phyloP scores from a whole-genome alignment of 306 rosid genomes.

The Fragaria ananassa region DNA sequence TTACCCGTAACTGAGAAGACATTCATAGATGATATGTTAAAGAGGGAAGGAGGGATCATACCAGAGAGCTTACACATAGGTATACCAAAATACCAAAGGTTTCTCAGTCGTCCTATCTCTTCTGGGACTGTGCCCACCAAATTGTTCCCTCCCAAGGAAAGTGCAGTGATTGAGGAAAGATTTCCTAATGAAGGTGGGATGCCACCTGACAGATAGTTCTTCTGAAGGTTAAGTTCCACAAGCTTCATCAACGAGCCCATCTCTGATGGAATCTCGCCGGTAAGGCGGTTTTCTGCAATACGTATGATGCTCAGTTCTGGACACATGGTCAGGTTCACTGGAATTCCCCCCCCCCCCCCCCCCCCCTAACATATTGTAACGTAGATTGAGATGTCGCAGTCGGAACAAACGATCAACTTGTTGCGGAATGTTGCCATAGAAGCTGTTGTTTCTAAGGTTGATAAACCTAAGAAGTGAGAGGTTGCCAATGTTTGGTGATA shows the following conservation, averaged over 20 bases:
- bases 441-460: background rate
- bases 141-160: background rate
- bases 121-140: conserved; percentile 33
- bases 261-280: conserved; percentile 19
- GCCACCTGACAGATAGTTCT: conserved; percentile 24
- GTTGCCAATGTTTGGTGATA: conserved; percentile 27
- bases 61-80: conserved; percentile 16
- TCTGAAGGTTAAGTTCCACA: background rate
- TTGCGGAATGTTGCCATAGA: background rate
- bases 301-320: background rate
- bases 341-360: background rate
- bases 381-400: background rate
- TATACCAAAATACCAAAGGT: background rate
- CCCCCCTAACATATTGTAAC: background rate
- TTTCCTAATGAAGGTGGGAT: conserved; percentile 38
- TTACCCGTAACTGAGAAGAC: background rate
- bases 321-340: background rate
- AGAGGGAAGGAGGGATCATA: background rate
- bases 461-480: background rate
- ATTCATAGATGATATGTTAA: no score
- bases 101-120: conserved; percentile 18
- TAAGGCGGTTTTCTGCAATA: background rate
- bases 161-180: conserved; percentile 15
- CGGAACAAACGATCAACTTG: background rate
- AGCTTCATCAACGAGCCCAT: conserved; percentile 26